Evolutionary conservation across 2,329 filamentous ascomycete genomes (phyloP).

Genomic region (Hymenoscyphus infarciens): DNA sequence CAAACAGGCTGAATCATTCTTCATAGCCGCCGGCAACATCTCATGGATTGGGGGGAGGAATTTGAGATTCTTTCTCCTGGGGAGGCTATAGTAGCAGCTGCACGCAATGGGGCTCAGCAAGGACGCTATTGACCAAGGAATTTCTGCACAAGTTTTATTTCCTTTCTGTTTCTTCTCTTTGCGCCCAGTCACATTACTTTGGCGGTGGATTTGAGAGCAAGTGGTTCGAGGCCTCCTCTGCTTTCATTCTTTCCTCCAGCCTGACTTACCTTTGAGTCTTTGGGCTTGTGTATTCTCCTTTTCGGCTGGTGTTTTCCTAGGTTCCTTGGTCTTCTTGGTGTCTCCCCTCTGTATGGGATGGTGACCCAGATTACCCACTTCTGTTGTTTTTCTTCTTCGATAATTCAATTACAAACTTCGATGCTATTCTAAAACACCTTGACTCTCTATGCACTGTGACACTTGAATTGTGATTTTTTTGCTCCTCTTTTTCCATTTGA

Average conservation of each 20-base stretch:
- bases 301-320: slow-evolving; percentile 13
- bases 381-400: background rate
- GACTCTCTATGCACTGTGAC: background rate
- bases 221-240: background rate
- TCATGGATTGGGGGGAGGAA: slow-evolving; percentile 35
- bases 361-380: slow-evolving; percentile 27
- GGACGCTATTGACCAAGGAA: slow-evolving; percentile 33
- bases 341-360: slow-evolving; percentile 32
- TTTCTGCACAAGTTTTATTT: slow-evolving; percentile 19
- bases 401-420: slow-evolving; percentile 6
- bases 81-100: slow-evolving; percentile 33
- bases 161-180: slow-evolving; percentile 18
- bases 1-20: slow-evolving; percentile 22
- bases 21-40: slow-evolving; percentile 30
- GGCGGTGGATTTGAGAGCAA: slow-evolving; percentile 12
- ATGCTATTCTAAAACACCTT: background rate
- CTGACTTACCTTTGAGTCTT: slow-evolving; percentile 6
- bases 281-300: slow-evolving; percentile 5
- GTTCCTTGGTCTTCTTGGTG: slow-evolving; percentile 26
- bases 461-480: background rate
- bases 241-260: slow-evolving; percentile 9
- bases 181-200: slow-evolving; percentile 5
- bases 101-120: slow-evolving; percentile 25
- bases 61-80: slow-evolving; percentile 25
- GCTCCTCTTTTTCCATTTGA: background rate